Evolutionary conservation across 805 yeast species (phyloP).

Genomic region (Phaffomyces thermotolerans): DNA sequence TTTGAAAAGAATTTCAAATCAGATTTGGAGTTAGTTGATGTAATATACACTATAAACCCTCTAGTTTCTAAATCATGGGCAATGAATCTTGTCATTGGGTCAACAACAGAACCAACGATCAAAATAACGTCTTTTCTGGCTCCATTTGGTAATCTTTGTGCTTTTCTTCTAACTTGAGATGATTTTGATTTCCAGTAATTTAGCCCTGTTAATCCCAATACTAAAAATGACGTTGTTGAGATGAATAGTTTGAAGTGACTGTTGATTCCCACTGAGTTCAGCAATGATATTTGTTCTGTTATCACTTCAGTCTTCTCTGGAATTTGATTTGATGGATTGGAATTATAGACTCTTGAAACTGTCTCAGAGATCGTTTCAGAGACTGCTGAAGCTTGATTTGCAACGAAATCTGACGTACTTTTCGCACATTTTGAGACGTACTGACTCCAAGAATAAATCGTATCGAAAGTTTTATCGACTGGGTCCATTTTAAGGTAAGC

Average conservation of each 20-base stretch:
- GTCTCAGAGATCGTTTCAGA: neutral
- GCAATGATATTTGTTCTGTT: neutral
- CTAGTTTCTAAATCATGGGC: slow-evolving; percentile 70
- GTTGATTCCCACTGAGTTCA: neutral
- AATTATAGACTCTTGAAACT: neutral
- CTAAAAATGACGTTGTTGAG: neutral
- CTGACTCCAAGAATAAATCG: slow-evolving; percentile 12
- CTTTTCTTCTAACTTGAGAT: slow-evolving; percentile 37
- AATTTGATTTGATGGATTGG: neutral
- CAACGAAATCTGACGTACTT: neutral
- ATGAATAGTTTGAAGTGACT: neutral
- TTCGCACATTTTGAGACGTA: neutral
- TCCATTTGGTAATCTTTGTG: slow-evolving; percentile 57
- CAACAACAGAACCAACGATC: slow-evolving; percentile 69
- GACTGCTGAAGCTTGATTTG: neutral
- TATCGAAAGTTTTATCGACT: slow-evolving; percentile 14
- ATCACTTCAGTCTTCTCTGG: neutral
- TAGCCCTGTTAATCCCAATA: neutral
- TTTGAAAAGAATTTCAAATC: slow-evolving; percentile 39
- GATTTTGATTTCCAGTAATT: neutral
- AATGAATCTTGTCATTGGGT: slow-evolving; percentile 60
- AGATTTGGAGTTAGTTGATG: slow-evolving; percentile 33
- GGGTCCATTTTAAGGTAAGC: slow-evolving; percentile 8
- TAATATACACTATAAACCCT: slow-evolving; percentile 76
- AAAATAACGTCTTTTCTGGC: slow-evolving; percentile 71